phyloP scores from a whole-genome alignment of 108 stramenopile species.

The Cyclotella atomus region DNA sequence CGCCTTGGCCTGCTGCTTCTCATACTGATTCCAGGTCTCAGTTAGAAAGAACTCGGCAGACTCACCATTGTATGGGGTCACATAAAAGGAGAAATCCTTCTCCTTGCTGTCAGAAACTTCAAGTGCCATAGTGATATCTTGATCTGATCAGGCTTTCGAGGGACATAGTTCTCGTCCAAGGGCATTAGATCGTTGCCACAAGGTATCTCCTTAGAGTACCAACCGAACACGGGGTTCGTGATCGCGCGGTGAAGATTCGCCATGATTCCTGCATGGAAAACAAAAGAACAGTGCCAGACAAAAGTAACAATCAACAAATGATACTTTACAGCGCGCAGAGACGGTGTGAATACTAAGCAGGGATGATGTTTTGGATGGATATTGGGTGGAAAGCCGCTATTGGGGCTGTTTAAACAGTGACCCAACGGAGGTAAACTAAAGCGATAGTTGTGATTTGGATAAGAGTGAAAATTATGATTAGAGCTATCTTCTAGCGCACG shows the following conservation, averaged over 20 bases:
- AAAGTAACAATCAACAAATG: background rate
- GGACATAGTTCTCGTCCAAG: background rate
- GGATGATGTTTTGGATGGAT: background rate
- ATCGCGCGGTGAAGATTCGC: background rate
- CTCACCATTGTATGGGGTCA: background rate
- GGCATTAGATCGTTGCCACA: background rate
- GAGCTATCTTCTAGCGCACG: no score
- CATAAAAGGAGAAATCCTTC: background rate
- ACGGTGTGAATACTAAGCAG: background rate
- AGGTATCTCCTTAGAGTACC: background rate
- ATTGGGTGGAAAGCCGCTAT: background rate
- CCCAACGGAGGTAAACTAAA: background rate
- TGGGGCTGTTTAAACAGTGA: background rate
- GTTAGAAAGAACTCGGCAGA: background rate
- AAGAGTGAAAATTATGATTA: background rate
- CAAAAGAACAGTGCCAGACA: background rate
- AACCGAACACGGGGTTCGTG: background rate
- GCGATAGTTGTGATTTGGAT: no score
- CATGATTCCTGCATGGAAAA: no score
- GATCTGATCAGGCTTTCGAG: background rate
- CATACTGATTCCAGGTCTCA: background rate
- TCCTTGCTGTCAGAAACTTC: background rate
- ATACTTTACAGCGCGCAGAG: background rate
- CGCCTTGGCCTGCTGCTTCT: background rate
- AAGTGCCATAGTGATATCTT: background rate